A percentile compares a stretch with the other conserved stretches of the same genome.
These are phyloP conservation scores for Orychophragmus violaceus DNA, from an alignment of 345 rosid species.

Conservation along the genomic window DNA sequence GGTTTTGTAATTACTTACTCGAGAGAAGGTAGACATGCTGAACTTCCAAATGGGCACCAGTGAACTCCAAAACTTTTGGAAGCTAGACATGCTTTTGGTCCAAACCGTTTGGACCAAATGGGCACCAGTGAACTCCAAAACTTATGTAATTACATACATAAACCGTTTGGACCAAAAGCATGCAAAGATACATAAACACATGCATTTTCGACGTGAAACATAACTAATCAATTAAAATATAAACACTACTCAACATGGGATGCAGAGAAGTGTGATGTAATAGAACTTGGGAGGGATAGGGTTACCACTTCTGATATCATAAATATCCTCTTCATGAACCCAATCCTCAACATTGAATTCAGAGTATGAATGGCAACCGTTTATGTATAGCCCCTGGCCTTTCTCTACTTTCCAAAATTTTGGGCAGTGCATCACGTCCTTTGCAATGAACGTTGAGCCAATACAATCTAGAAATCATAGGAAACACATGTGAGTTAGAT, in stretches of 20 bases:
- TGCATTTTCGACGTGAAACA: neutral
- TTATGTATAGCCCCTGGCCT: slow-evolving; percentile 97
- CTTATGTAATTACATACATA: no score
- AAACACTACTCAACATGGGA: neutral
- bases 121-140: no score
- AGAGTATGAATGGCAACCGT: slow-evolving; percentile 64
- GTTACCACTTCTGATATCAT: slow-evolving; percentile 63
- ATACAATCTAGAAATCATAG: slow-evolving; percentile 60
- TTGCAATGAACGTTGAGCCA: slow-evolving; percentile 93
- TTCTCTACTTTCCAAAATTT: slow-evolving; percentile 94
- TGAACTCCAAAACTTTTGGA: slow-evolving; percentile 90
- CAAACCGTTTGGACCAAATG: no score
- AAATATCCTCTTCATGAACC: slow-evolving; percentile 86
- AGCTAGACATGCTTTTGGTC: no score
- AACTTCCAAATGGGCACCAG: slow-evolving; percentile 89
- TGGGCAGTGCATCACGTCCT: slow-evolving; percentile 98
- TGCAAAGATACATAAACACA: slow-evolving; percentile 38
- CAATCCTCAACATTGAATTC: slow-evolving; percentile 86
- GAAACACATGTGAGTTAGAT: neutral
- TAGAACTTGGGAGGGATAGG: neutral
- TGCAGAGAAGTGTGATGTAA: neutral
- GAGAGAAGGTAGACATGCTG: slow-evolving; percentile 62
- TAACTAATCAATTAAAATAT: no score
- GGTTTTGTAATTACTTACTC: slow-evolving; percentile 86
- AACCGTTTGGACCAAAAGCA: no score